Evolutionary conservation across 495 filamentous ascomycete species (phyloP), one percentile per base, ranked within the genome.

Genomic region (Poronia punctata): DNA sequence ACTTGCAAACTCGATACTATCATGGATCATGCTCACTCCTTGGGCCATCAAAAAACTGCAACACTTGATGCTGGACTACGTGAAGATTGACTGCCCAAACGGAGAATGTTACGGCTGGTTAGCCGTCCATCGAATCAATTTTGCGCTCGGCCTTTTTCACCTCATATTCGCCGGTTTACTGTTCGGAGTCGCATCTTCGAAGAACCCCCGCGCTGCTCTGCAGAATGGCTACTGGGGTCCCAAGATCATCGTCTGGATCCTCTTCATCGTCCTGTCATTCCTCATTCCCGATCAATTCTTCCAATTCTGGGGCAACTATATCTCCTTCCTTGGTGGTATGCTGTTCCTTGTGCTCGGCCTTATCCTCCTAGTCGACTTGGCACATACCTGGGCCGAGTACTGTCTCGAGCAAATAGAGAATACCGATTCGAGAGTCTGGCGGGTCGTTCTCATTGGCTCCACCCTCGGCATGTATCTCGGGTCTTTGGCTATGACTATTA

Each of bases 21-120:
- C 93, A 20, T 98, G 92, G 92, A 84, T 98, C 23, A 94, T 97
- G 88, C 89, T 97, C 73, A 97, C 92, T 7, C 87, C 88, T 45
- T 98, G 93, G 92, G 92, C 92, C 11, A 82, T 96, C 60, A 88
- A 95, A 53, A 96, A 96, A 56, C 70, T 98, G 7, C 80, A 95
- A 57, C 77, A 90, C 48, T 62, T 97, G 33, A 90, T 88, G 20
- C 70, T 98, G 35, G 88, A 97, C 65, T 96, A 96, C 57, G 88
- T 98, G 65, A 84, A 84, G 51, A 92, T 98, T 52, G 79, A 75
- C 50, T 98, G 92, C 57, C 80, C 84, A 25, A 87, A 86, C 14
- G 88, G 93, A 47, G 75, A 89, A 53, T 98, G 92, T 62, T 82
- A 92, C 54, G 92, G 92, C 30, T 98, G 88, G 76, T 82, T 95